Conservation (phyloP, 2,329 filamentous ascomycete genomes). For the Dendryphion nanum region DNA sequence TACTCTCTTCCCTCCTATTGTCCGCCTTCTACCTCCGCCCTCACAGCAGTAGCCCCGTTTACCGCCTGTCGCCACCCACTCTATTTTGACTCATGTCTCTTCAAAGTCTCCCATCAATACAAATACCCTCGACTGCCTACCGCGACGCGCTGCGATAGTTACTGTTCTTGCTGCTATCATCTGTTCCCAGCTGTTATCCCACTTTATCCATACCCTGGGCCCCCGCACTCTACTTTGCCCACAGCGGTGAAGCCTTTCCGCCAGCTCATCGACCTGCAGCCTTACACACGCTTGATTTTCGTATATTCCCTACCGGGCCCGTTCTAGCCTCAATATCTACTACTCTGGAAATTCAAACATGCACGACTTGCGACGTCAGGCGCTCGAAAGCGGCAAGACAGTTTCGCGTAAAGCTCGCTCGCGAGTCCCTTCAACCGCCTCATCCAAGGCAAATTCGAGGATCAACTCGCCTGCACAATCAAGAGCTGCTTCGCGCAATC, state of each 20-base stretch:
- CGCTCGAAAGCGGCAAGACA: constrained; percentile 69
- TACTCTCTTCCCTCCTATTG: not conserved
- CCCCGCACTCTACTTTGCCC: constrained; percentile 22
- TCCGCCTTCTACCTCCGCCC: not conserved
- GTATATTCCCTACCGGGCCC: not conserved
- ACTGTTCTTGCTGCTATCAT: constrained; percentile 8
- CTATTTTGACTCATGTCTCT: constrained; percentile 40
- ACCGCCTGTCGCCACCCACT: constrained; percentile 9
- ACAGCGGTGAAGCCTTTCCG: constrained; percentile 13
- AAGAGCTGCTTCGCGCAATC: constrained; percentile 44
- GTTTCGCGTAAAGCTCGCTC: constrained; percentile 66
- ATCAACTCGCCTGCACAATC: constrained; percentile 60
- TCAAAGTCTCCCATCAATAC: constrained; percentile 18
- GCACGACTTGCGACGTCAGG: constrained; percentile 66
- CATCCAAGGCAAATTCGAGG: constrained; percentile 59
- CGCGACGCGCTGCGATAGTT: constrained; percentile 27
- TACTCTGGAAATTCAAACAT: constrained; percentile 39
- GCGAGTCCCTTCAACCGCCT: constrained; percentile 54
- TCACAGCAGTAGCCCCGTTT: not conserved
- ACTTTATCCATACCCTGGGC: constrained; percentile 8
- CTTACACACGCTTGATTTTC: constrained; percentile 5
- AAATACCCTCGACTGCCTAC: constrained; percentile 25
- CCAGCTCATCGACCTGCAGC: constrained; percentile 17
- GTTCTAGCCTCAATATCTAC: not conserved
- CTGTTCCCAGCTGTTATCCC: constrained; percentile 2